Conservation (phyloP, 305 asterid species). For the Fraxinus xanthoxyloides region DNA sequence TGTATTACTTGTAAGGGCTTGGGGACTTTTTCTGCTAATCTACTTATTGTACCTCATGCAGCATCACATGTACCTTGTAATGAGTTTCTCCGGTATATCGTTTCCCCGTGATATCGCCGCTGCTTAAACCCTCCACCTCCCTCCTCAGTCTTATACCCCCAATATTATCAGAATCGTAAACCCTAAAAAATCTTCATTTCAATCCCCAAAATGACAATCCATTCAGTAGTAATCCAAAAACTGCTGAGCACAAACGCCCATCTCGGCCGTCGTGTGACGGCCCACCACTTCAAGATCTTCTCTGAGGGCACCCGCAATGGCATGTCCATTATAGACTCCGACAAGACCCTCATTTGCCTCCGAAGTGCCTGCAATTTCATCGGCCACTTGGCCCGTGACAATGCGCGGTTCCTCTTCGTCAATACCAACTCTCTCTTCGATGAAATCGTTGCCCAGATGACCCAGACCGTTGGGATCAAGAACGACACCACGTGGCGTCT, state of each 20-base stretch:
- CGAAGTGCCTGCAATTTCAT: slow-evolving; percentile 90
- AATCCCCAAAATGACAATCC: slow-evolving; percentile 62
- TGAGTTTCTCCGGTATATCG: background rate
- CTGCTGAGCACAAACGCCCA: slow-evolving; percentile 85
- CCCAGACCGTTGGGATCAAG: slow-evolving; percentile 56
- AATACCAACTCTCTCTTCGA: slow-evolving; percentile 81
- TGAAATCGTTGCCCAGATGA: slow-evolving; percentile 74
- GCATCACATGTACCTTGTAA: background rate
- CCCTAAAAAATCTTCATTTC: slow-evolving; percentile 10
- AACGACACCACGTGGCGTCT: slow-evolving; percentile 92
- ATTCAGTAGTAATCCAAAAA: slow-evolving; percentile 77
- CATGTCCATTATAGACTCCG: slow-evolving; percentile 70
- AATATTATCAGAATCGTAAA: slow-evolving; percentile 18
- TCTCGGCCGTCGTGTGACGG: slow-evolving; percentile 74
- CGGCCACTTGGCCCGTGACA: slow-evolving; percentile 63
- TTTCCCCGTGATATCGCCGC: slow-evolving; percentile 20
- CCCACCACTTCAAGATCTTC: slow-evolving; percentile 88
- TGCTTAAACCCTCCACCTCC: slow-evolving; percentile 27
- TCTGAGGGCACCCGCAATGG: slow-evolving; percentile 77
- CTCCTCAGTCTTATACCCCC: background rate
- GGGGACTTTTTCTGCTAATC: background rate
- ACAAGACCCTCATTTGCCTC: slow-evolving; percentile 84
- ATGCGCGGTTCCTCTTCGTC: slow-evolving; percentile 80
- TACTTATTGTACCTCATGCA: background rate
- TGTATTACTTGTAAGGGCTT: background rate